phyloP scores from a whole-genome alignment of 2,329 filamentous ascomycete species.

The Ambrosiella cleistominuta region DNA sequence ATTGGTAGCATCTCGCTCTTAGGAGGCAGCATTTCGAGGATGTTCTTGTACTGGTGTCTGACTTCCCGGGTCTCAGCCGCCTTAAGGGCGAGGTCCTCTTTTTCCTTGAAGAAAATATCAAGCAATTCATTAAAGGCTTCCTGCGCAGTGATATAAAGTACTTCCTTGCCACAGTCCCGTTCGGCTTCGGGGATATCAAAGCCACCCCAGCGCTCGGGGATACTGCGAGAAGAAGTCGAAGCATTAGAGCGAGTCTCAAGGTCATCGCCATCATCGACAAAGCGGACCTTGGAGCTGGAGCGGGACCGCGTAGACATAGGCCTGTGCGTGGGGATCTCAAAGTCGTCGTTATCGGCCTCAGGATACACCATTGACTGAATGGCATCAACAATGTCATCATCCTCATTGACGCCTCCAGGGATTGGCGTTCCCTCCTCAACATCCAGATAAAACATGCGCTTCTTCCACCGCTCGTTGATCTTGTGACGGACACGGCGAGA shows the following conservation, averaged over 20 bases:
- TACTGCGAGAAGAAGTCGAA: conserved; percentile 53
- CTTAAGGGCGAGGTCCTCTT: conserved; percentile 58
- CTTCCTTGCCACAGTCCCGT: conserved; percentile 67
- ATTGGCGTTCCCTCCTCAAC: conserved; percentile 61
- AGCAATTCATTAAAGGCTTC: conserved; percentile 87
- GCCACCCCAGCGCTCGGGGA: conserved; percentile 61
- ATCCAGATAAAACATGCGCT: conserved; percentile 66
- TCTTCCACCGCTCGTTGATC: conserved; percentile 56
- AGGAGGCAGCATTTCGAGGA: conserved; percentile 30
- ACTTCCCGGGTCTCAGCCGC: conserved; percentile 44
- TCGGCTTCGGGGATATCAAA: conserved; percentile 68
- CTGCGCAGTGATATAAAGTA: conserved; percentile 80
- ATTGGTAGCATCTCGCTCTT: conserved; percentile 17
- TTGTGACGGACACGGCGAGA: conserved; percentile 24
- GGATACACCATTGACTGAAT: conserved; percentile 18
- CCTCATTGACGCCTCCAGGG: conserved; percentile 32
- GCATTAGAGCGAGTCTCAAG: conserved; percentile 54
- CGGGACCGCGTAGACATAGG: conserved; percentile 39
- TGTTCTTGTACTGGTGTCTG: conserved; percentile 37
- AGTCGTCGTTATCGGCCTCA: conserved; percentile 6
- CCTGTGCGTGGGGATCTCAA: conserved; percentile 19
- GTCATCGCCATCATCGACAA: conserved; percentile 45
- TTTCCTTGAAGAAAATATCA: conserved; percentile 65
- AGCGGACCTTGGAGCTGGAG: conserved; percentile 64
- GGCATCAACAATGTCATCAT: conserved; percentile 36